Evolutionary conservation across 192 early-diverging fungal species (phyloP).

Genomic region (Dimargaris xerosporica): DNA sequence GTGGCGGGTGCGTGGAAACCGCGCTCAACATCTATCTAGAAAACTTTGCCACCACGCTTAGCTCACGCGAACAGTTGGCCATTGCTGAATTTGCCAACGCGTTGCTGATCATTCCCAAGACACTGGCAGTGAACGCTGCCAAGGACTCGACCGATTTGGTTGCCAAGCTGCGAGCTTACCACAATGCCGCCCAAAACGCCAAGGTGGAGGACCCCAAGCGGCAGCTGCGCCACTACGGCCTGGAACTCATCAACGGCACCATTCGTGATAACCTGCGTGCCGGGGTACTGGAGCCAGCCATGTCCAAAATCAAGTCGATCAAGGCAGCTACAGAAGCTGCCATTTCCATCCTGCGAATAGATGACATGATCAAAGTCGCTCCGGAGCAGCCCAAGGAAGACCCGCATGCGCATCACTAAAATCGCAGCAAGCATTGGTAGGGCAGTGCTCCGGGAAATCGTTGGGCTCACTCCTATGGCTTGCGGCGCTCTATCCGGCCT

Average conservation of each 20-base stretch:
- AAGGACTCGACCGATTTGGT: conserved; percentile 92
- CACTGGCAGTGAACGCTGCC: conserved; percentile 93
- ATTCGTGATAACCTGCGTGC: conserved; percentile 84
- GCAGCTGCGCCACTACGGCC: conserved; percentile 71
- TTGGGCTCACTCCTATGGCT: no score
- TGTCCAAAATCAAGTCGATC: conserved; percentile 95
- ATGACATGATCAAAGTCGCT: conserved; percentile 70
- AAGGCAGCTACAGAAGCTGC: conserved; percentile 98
- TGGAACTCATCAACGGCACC: conserved; percentile 88
- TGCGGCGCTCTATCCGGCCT: no score
- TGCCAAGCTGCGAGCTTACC: conserved; percentile 79
- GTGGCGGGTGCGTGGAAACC: conserved; percentile 94
- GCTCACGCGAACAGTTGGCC: conserved; percentile 93
- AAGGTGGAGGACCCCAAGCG: conserved; percentile 54
- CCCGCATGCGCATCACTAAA: conserved; percentile 26
- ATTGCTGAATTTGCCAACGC: conserved; percentile 91
- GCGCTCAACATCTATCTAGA: conserved; percentile 95
- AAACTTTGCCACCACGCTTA: conserved; percentile 92
- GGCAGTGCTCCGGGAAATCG: no score
- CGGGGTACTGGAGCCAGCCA: conserved; percentile 92
- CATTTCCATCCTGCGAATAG: conserved; percentile 91
- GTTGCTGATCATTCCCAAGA: conserved; percentile 91
- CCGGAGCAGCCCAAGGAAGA: conserved; percentile 28
- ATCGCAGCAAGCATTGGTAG: no score
- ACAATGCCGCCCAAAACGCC: conserved; percentile 75